A percentile compares a stretch with the other conserved stretches of the same genome.
Conservation (phyloP, 139 green algal genomes). For the Volvox africanus region DNA sequence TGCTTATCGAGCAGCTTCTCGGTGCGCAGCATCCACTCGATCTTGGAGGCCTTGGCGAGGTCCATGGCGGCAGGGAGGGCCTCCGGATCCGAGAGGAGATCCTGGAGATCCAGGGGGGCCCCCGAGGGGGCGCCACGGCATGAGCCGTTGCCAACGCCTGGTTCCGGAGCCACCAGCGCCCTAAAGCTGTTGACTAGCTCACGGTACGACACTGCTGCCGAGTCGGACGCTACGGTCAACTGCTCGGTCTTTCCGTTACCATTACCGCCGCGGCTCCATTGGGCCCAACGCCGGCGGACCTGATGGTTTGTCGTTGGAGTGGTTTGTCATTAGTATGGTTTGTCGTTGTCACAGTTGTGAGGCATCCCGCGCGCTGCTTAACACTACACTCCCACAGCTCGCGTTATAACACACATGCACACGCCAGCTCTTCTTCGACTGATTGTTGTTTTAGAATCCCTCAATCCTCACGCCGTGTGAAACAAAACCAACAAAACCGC, state of each 20-base stretch:
- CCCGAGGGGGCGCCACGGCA: neutral
- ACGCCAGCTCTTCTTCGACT: too few relatives aligned
- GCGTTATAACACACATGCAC: too few relatives aligned
- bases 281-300: conserved; percentile 40
- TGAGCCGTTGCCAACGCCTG: neutral
- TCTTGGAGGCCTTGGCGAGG: conserved; percentile 48
- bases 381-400: too few relatives aligned
- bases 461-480: too few relatives aligned
- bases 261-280: conserved; percentile 33
- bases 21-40: conserved; percentile 62
- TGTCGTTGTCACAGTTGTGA: too few relatives aligned
- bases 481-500: too few relatives aligned
- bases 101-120: conserved; percentile 35
- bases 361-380: too few relatives aligned
- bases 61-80: conserved; percentile 47
- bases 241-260: conserved; percentile 31
- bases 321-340: too few relatives aligned
- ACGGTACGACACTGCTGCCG: conserved; percentile 35
- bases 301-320: too few relatives aligned
- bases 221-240: conserved; percentile 15
- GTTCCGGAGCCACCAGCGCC: conserved; percentile 9
- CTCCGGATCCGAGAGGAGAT: conserved; percentile 39
- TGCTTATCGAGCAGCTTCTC: conserved; percentile 40
- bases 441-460: too few relatives aligned
- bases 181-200: conserved; percentile 55